Evolutionary conservation across 305 asterid species (phyloP).

Genomic region (Fraxinus latifolia): DNA sequence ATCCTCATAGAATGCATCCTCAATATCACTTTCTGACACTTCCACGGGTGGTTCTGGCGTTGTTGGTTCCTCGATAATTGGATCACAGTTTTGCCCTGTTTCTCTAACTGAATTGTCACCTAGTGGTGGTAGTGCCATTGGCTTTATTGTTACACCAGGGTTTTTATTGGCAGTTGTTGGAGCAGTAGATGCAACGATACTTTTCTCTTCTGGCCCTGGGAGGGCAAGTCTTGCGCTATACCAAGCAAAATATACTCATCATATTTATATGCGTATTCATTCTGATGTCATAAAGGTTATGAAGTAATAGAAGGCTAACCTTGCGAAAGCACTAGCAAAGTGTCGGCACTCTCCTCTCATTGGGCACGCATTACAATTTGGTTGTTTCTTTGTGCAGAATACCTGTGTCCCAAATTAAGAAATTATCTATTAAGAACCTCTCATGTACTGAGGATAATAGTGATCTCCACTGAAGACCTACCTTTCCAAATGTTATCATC

Average conservation of each 20-base stretch:
- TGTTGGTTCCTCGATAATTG: constrained; percentile 70
- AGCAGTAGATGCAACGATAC: constrained; percentile 40
- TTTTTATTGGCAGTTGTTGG: constrained; percentile 34
- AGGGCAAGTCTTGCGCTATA: constrained; percentile 85
- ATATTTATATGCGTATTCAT: neutral
- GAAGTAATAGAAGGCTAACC: constrained; percentile 43
- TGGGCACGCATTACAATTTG: constrained; percentile 98
- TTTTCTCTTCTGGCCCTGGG: constrained; percentile 69
- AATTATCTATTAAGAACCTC: constrained; percentile 14
- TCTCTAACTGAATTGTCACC: constrained; percentile 32
- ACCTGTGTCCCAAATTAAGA: constrained; percentile 47
- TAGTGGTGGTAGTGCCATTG: constrained; percentile 44
- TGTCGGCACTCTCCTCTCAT: constrained; percentile 92
- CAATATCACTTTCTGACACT: constrained; percentile 64
- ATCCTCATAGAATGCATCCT: constrained; percentile 75
- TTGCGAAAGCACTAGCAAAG: constrained; percentile 92
- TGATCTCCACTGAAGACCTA: constrained; percentile 27
- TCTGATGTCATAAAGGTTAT: neutral
- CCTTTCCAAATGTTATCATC: constrained; percentile 98
- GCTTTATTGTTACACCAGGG: constrained; percentile 30
- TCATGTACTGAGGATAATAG: constrained; percentile 3
- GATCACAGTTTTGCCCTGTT: constrained; percentile 44
- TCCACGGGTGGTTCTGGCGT: constrained; percentile 64
- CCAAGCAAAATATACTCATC: constrained; percentile 13
- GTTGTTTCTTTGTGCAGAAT: constrained; percentile 93